Percentiles rank a stretch among this genome's conserved stretches.
phyloP scores from a whole-genome alignment of 2,329 filamentous ascomycete genomes.

The Paraphoma chrysanthemicola region DNA sequence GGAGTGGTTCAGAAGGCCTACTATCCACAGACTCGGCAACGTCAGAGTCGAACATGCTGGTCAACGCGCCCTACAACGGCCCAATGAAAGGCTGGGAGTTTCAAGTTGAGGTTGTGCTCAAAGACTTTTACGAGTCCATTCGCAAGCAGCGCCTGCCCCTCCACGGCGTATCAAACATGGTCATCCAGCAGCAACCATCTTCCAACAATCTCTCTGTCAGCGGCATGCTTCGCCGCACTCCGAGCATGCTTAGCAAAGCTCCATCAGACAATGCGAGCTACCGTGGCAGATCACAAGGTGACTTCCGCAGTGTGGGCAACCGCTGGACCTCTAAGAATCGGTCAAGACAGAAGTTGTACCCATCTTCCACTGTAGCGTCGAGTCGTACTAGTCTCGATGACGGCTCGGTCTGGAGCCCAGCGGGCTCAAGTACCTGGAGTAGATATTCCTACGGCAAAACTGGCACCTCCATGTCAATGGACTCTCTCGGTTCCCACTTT shows the following conservation, averaged over 20 bases:
- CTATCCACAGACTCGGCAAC: constrained; percentile 44
- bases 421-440: constrained; percentile 92
- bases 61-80: constrained; percentile 78
- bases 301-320: constrained; percentile 68
- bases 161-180: constrained; percentile 70
- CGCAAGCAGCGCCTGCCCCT: constrained; percentile 85
- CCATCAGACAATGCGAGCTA: constrained; percentile 81
- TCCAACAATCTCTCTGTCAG: constrained; percentile 72
- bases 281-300: constrained; percentile 71
- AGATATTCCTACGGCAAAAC: constrained; percentile 91
- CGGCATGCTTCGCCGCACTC: constrained; percentile 79
- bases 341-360: constrained; percentile 78
- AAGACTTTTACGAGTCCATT: constrained; percentile 90
- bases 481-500: constrained; percentile 82
- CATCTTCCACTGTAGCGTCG: constrained; percentile 81
- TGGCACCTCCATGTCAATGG: constrained; percentile 88
- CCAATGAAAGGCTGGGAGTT: constrained; percentile 82
- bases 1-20: constrained; percentile 45
- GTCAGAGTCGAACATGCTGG: constrained; percentile 73
- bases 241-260: constrained; percentile 90
- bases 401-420: constrained; percentile 89
- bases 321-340: constrained; percentile 87
- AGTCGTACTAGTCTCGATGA: constrained; percentile 96
- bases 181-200: constrained; percentile 54
- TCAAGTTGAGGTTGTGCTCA: constrained; percentile 88